Conservation (phyloP, 2,329 filamentous ascomycete genomes). For the Thelonectria discophora region DNA sequence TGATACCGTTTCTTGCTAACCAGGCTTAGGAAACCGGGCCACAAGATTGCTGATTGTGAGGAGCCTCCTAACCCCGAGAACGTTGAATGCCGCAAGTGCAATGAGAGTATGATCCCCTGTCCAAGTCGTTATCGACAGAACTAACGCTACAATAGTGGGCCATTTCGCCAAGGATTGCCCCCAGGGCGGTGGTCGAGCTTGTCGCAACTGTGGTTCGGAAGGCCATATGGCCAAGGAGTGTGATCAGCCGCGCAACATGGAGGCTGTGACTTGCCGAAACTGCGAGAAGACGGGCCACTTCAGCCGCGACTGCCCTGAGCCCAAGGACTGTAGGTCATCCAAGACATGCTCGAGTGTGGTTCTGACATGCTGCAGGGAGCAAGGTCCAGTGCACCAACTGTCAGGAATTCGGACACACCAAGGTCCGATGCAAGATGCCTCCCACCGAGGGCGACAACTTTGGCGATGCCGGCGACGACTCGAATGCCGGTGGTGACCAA, state of each 20-base stretch:
- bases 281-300: slow-evolving; percentile 70
- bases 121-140: slow-evolving; percentile 6
- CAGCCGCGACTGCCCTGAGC: slow-evolving; percentile 69
- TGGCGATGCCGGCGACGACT: slow-evolving; percentile 14
- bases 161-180: slow-evolving; percentile 73
- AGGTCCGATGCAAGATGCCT: slow-evolving; percentile 49
- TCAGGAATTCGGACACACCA: slow-evolving; percentile 51
- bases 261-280: slow-evolving; percentile 65
- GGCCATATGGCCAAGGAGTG: slow-evolving; percentile 67
- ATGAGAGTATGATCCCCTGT: slow-evolving; percentile 60
- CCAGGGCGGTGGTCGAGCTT: slow-evolving; percentile 63
- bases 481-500: slow-evolving; percentile 13
- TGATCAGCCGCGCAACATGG: slow-evolving; percentile 54
- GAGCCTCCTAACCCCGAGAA: slow-evolving; percentile 69
- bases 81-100: slow-evolving; percentile 73
- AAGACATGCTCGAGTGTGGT: neutral
- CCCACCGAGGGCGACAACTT: slow-evolving; percentile 31
- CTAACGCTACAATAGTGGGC: slow-evolving; percentile 53
- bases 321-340: slow-evolving; percentile 50
- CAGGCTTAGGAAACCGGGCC: slow-evolving; percentile 56
- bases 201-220: slow-evolving; percentile 70
- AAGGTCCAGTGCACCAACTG: slow-evolving; percentile 53
- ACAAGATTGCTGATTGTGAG: slow-evolving; percentile 60
- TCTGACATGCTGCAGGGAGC: slow-evolving; percentile 46
- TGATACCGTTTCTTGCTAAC: slow-evolving; percentile 24